Base-by-base conservation (phyloP, 108 stramenopile genomes). In the Skeletonema grethae region DNA sequence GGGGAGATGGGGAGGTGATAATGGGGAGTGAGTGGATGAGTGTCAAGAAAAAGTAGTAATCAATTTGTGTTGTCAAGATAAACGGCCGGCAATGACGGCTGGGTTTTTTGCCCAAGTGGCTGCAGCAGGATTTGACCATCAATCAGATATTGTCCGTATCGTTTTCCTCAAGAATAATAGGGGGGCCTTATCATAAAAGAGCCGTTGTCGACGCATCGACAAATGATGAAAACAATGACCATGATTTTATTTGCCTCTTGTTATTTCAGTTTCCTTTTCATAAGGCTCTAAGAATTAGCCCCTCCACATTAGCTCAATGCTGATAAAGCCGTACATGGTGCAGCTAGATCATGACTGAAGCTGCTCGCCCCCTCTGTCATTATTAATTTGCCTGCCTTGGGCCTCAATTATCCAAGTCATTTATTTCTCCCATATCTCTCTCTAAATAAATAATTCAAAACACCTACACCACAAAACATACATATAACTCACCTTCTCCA, bases 401-500 rank as follows among this genome's bases (percentile, higher is more conserved):
- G 25, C 25, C 25, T 28, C 25, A 1, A 28, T 28, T 28, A 1
- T 28, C 1, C 3, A 34, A 34, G 32, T 34, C 32, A 34, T 34
- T 34, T 34, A 34, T 34, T 7, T 7, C 3, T 3, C 32, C 3
- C 7, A n/a, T n/a, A n/a, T 7, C 7, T 34, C 7, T 34, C 7
- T 34, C 32, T n/a, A n/a, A n/a, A n/a, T n/a, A n/a, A n/a, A n/a
- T n/a, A n/a, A n/a, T n/a, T n/a, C n/a, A n/a, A n/a, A n/a, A n/a
- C n/a, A n/a, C n/a, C n/a, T n/a, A n/a, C n/a, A n/a, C n/a, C n/a
- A n/a, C n/a, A n/a, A n/a, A n/a, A 16, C 18, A 31, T 4, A 31
- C 31, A 31, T 34, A 4, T 15, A 28, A 57, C 90, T 56, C 69
- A 95, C 93, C 90, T 95, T 95, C 63, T 92, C 88, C 71, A 95